A percentile compares a stretch with the other conserved stretches of the same genome.
Evolutionary conservation across 106 monocot species (phyloP).

Genomic region (Vanilla planifolia): DNA sequence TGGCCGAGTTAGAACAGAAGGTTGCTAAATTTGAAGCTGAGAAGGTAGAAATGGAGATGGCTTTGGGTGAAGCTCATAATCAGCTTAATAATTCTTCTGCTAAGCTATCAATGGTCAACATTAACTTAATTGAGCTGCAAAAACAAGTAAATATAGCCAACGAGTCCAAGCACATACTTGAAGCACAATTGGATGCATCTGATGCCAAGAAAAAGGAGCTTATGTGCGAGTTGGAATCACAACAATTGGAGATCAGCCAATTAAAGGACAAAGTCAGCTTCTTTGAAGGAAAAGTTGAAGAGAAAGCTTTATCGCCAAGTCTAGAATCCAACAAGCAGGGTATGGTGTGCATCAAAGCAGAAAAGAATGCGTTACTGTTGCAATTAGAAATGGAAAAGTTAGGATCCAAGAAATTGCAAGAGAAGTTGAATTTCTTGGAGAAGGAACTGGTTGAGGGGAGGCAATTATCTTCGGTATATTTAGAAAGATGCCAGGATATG

Average conservation of each 20-base stretch:
- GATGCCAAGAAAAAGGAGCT: constrained; percentile 19
- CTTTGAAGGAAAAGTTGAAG: constrained; percentile 25
- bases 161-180: constrained; percentile 14
- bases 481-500: constrained; percentile 23
- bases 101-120: constrained; percentile 12
- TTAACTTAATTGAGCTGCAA: constrained; percentile 19
- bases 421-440: constrained; percentile 17
- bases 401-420: constrained; percentile 17
- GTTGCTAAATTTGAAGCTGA: constrained; percentile 11
- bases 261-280: constrained; percentile 22
- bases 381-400: constrained; percentile 20
- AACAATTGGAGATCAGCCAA: constrained; percentile 19
- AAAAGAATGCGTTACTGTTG: constrained; percentile 17
- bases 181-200: background rate
- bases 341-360: constrained; percentile 18
- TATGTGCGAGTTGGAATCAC: constrained; percentile 35
- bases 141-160: constrained; percentile 12
- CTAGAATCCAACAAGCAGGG: constrained; percentile 20
- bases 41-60: constrained; percentile 23
- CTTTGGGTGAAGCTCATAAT: constrained; percentile 14
- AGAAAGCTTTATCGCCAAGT: constrained; percentile 14
- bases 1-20: constrained; percentile 19
- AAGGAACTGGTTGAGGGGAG: constrained; percentile 21
- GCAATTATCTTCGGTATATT: constrained; percentile 14
- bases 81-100: constrained; percentile 17